Base-by-base conservation (phyloP, 495 filamentous ascomycete genomes). In the Staphylotrichum tortipilum region DNA sequence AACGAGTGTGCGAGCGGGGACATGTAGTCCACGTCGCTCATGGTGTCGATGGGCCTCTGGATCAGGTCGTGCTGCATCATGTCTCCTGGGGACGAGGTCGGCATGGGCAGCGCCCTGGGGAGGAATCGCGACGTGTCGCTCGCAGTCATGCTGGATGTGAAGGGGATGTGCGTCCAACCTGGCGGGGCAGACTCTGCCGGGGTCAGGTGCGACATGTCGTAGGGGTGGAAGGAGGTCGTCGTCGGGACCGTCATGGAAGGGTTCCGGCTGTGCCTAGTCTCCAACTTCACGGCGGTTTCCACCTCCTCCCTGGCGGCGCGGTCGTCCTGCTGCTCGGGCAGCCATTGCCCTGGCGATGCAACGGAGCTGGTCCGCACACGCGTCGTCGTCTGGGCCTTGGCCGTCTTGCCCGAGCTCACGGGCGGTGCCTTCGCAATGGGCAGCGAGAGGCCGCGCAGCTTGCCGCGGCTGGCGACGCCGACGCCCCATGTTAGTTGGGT, bases 401-500 rank as follows among this genome's bases (percentile, higher is more conserved):
- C 61, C 60, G 67, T 72, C 65, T 78, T 78, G 34, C 56, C 62
- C 42, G 64, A 60, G 54, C 69, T 69, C 53, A 77, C 78, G 1
- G 79, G 76, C n/a, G 79, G 75, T 29, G 83, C 78, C 58, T 84
- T 85, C 9, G 84, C 81, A 50, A 98, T 82, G 17, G 92, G 92
- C 19, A 94, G 72, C 36, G 89, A 85, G 50, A 95, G 67, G 14
- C 92, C 92, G 43, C 92, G 79, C 49, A 98, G 79, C 72, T 98
- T 98, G 52, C 92, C 92, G 55, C 92, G 82, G 64, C 91, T 96
- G 33, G 92, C 92, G 54, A 98, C 92, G 21, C 92, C 92, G 30
- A 98, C 85, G 11, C 91, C 92, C 92, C 92, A 98, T 30, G 92
- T 98, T 71, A 98, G 78, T 40, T 89, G 88, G 18, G 92, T 97